Evolutionary conservation across 148 eudicot species (phyloP).

Genomic region (Simmondsia chinensis): DNA sequence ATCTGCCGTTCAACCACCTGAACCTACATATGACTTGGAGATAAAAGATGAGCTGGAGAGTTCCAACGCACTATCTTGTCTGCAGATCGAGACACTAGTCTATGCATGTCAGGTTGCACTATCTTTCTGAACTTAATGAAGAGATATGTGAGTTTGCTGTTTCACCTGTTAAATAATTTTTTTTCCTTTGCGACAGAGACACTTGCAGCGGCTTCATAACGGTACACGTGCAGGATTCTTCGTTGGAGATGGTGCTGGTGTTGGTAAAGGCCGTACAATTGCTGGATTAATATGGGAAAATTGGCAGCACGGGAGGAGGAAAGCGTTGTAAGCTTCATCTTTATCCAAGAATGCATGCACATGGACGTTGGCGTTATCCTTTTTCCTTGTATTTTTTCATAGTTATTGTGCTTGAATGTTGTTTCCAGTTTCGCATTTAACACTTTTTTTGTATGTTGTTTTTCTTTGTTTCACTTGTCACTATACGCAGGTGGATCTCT

Average conservation of each 20-base stretch:
- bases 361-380: too few species aligned
- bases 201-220: conserved; percentile 79
- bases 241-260: conserved; percentile 99
- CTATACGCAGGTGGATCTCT: conserved; percentile 86
- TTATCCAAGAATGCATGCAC: conserved; percentile 1
- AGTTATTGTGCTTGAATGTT: conserved; percentile 1
- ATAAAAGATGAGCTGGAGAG: conserved; percentile 64
- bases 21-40: conserved; percentile 79
- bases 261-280: conserved; percentile 98
- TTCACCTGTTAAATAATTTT: conserved; percentile 9
- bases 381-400: too few species aligned
- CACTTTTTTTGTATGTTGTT: conserved; percentile 12
- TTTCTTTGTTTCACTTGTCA: conserved; percentile 16
- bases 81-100: conserved; percentile 93
- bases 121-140: conserved; percentile 1
- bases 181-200: conserved; percentile 63
- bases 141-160: conserved; percentile 1
- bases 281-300: conserved; percentile 98
- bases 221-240: conserved; percentile 94
- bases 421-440: not conserved
- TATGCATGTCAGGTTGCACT: conserved; percentile 90
- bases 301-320: conserved; percentile 87
- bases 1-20: conserved; percentile 98
- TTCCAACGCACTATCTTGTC: conserved; percentile 70
- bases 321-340: conserved; percentile 67